Conservation (phyloP, 805 yeast species). For the Wickerhamomyces sydowiorum region DNA sequence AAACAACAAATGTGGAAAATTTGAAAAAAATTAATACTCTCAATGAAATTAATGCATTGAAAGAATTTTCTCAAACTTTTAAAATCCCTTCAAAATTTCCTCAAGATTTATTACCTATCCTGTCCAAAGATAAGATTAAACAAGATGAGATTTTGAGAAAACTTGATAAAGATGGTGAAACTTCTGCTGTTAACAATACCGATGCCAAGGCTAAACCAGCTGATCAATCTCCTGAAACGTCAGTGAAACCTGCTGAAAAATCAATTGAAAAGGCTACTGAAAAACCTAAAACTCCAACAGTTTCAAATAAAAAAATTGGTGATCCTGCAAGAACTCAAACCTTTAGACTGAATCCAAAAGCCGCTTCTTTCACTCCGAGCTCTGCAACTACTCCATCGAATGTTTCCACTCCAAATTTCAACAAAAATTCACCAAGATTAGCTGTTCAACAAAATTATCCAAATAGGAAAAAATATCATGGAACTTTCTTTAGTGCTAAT, state of each 20-base stretch:
- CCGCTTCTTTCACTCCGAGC: constrained; percentile 58
- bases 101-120: constrained; percentile 57
- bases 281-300: neutral
- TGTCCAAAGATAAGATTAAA: constrained; percentile 60
- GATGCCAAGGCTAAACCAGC: neutral
- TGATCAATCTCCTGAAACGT: neutral
- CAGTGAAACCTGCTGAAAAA: neutral
- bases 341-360: constrained; percentile 66
- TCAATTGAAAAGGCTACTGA: constrained; percentile 1
- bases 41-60: constrained; percentile 63
- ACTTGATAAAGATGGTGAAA: constrained; percentile 7
- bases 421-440: constrained; percentile 19
- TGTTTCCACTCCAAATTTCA: constrained; percentile 13
- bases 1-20: constrained; percentile 5
- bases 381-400: constrained; percentile 8
- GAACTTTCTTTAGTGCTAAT: constrained; percentile 14
- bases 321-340: constrained; percentile 6
- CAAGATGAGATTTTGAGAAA: constrained; percentile 51
- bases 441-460: constrained; percentile 5
- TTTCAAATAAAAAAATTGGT: neutral
- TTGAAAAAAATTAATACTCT: constrained; percentile 40
- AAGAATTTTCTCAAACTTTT: constrained; percentile 76
- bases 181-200: neutral
- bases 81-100: constrained; percentile 55
- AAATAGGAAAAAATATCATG: neutral